Base-by-base conservation (phyloP, 179 eudicot species). In the Beta corolliflora region DNA sequence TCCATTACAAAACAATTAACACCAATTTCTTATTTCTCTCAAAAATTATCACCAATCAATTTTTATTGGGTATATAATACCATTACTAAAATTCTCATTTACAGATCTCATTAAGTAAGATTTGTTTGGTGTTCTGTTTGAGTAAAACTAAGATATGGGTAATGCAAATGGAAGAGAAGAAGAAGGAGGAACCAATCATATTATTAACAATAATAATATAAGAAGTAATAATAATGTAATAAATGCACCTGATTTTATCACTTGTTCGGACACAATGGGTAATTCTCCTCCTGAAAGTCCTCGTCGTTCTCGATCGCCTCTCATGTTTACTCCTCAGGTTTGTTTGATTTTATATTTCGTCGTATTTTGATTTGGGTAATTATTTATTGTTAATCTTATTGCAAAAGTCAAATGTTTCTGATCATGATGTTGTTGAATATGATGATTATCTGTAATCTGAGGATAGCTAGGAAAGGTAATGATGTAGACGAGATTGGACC, bases 241-340 rank as follows among this genome's bases (percentile, higher is more conserved):
- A 4, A 75, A 75, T 75, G 77, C 18, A 44, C 29, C 79, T 19
- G 86, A 80, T 80, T 80, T 5, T 9, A 48, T 78, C 8, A 75
- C 71, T 7, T 83, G 90, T 9, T 76, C 87, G 2, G 89, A 87
- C 31, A 80, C 84, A 3, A 89, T 91, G 94, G 85, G 52, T 25
- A 85, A 85, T 85, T 86, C 93, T 31, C 87, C 92, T 0, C 92
- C 91, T 44, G 88, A 81, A 12, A 86, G 88, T 65, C 91, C 92
- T 9, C 76, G 84, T 9, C 88, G 85, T 75, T 85, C 92, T 63
- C 85, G 76, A 69, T 89, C 93, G 5, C 92, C 92, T 21, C 88
- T 88, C 79, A 78, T 88, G 89, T 89, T 90, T 64, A 79, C 89
- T 84, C 92, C 94, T 78, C 92, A 89, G 94, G 94, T 91, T 70